Evolutionary conservation across 306 rosid genomes (phyloP), one percentile per base, ranked within the genome.

Genomic region (Ceratonia siliqua): DNA sequence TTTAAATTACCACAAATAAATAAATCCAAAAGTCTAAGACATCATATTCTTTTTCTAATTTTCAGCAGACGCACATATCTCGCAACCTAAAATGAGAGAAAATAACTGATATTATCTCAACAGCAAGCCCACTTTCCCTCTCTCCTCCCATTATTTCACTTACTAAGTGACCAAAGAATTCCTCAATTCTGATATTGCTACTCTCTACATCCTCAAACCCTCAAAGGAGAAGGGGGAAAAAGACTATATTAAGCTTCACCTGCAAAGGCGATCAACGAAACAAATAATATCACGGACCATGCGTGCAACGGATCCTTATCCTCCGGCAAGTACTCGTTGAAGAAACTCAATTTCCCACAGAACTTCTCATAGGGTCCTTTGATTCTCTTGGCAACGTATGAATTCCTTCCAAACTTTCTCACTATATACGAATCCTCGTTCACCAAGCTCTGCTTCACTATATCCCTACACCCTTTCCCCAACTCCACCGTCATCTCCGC

Each of bases 251-350:
- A 17, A 50, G 70, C 43, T 71, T 24, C 66, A 92, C 98, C 98
- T 72, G 90, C 78, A 68, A 89, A 86, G 49, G 93, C 93, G 53
- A 93, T 35, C 32, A 86, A 45, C 15, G 74, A 78, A 84, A 91
- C 93, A 64, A 81, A 57, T 62, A 86, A 72, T 17, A 94, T 85
- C 62, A 90, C 90, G 11, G 88, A 82, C 92, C 86, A 91, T 2
- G 85, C 85, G 57, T 94, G 93, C 43, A 94, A 70, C 1, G 98
- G 97, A 20, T 94, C 93, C 83, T 94, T 94, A 70, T 94, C 98
- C 68, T 91, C 98, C 2, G 98, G 96, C 81, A 94, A 76, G 70
- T 80, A 89, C 14, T 83, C 68, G 53, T 89, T 87, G 79, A 91
- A 58, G 81, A 81, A 78, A 1, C 86, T 77, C 85, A 94, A 87